Evolutionary conservation across 2,329 filamentous ascomycete genomes (phyloP).

Genomic region (Kalmusia sp.): DNA sequence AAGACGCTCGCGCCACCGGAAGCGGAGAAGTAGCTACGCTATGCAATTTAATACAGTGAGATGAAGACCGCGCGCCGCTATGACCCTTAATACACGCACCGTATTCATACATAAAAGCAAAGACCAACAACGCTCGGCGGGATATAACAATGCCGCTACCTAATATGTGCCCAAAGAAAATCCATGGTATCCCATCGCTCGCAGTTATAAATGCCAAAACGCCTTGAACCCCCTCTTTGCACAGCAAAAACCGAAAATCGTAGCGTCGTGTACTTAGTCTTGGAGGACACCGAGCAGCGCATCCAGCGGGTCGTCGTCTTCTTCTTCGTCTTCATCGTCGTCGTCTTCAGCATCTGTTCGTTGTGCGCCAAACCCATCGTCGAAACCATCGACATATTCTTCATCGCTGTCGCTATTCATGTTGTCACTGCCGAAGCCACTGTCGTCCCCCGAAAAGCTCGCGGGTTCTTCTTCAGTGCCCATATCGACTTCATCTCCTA

Average conservation of each 20-base stretch:
- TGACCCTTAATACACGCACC: neutral
- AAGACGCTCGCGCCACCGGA: neutral
- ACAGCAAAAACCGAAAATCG: neutral
- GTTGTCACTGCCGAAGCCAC: slow-evolving; percentile 36
- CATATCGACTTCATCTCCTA: slow-evolving; percentile 15
- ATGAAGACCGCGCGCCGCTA: neutral
- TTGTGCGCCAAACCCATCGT: neutral
- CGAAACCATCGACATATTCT: slow-evolving; percentile 19
- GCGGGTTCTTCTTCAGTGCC: slow-evolving; percentile 42
- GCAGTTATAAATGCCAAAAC: neutral
- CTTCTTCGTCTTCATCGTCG: slow-evolving; percentile 4
- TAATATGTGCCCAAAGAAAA: no score
- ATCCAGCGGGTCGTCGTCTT: slow-evolving; percentile 8
- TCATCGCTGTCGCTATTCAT: slow-evolving; percentile 25
- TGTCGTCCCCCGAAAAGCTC: slow-evolving; percentile 45
- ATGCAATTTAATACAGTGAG: neutral
- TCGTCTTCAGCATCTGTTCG: neutral
- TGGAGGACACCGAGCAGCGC: slow-evolving; percentile 5
- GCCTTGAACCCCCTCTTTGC: neutral
- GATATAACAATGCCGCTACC: no score
- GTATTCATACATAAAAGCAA: neutral
- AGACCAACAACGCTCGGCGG: neutral
- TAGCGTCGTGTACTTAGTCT: slow-evolving; percentile 1
- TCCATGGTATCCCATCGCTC: no score
- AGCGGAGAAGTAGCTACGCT: slow-evolving; percentile 7